These are phyloP conservation scores for Fagopyrum homotropicum DNA, from an alignment of 148 eudicot genomes.

Conservation along the genomic window DNA sequence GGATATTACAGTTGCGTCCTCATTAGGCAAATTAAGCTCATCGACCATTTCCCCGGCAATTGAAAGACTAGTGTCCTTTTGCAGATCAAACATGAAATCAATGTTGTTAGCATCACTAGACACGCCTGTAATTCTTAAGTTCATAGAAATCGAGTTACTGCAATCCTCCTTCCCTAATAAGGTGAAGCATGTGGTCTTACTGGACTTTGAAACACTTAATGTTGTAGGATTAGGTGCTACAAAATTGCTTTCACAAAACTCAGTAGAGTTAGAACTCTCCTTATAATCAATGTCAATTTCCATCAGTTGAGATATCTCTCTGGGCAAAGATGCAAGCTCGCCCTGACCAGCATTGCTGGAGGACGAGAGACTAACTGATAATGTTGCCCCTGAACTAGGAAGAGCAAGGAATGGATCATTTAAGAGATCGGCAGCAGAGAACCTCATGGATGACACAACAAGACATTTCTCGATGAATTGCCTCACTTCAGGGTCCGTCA, in stretches of 20 bases:
- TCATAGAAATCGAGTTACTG: slow-evolving; percentile 37
- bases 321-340: neutral
- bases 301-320: slow-evolving; percentile 35
- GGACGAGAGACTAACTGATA: neutral
- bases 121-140: slow-evolving; percentile 37
- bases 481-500: slow-evolving; percentile 34
- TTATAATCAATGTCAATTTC: slow-evolving; percentile 36
- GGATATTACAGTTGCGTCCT: slow-evolving; percentile 44
- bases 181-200: slow-evolving; percentile 35
- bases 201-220: slow-evolving; percentile 28
- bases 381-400: neutral
- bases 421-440: slow-evolving; percentile 42
- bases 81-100: slow-evolving; percentile 49
- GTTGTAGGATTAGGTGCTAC: slow-evolving; percentile 21
- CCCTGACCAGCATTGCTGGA: neutral
- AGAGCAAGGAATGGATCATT: slow-evolving; percentile 37
- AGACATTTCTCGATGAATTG: slow-evolving; percentile 46
- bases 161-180: slow-evolving; percentile 40
- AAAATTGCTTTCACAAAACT: slow-evolving; percentile 25
- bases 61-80: slow-evolving; percentile 45
- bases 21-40: slow-evolving; percentile 41
- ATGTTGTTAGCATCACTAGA: slow-evolving; percentile 32
- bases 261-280: slow-evolving; percentile 15
- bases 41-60: slow-evolving; percentile 72
- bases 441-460: slow-evolving; percentile 33